These are phyloP conservation scores for Triglochin maritima DNA, from an alignment of 106 monocot genomes.

Conservation along the genomic window DNA sequence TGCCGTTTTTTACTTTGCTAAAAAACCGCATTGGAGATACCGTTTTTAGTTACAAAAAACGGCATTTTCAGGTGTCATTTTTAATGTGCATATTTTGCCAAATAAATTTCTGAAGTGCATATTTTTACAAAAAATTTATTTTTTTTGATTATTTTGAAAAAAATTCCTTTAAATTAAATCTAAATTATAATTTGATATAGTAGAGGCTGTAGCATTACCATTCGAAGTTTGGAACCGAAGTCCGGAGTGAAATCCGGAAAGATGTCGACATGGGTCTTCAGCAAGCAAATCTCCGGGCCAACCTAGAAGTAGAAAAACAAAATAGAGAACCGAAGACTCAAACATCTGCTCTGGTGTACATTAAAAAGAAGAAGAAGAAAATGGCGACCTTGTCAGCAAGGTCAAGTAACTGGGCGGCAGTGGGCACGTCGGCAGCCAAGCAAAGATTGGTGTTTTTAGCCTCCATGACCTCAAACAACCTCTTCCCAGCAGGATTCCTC, in stretches of 20 bases:
- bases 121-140: no score
- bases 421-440: slow-evolving; percentile 74
- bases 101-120: no score
- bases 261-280: slow-evolving; percentile 97
- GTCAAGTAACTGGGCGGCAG: slow-evolving; percentile 63
- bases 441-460: slow-evolving; percentile 80
- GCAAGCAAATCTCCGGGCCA: slow-evolving; percentile 85
- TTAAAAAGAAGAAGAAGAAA: not conserved
- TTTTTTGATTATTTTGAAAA: no score
- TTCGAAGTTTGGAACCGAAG: slow-evolving; percentile 62
- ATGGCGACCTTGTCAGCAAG: slow-evolving; percentile 65
- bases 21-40: no score
- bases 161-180: no score
- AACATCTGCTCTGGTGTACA: not conserved
- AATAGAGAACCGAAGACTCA: not conserved
- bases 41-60: no score
- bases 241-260: slow-evolving; percentile 78
- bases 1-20: no score
- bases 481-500: slow-evolving; percentile 65
- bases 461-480: slow-evolving; percentile 87
- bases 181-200: not conserved
- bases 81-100: no score
- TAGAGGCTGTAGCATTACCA: slow-evolving; percentile 19
- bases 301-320: slow-evolving; percentile 36
- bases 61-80: no score